Base-by-base conservation (phyloP, 73 alveolate species). In the Uronychia setigera region DNA sequence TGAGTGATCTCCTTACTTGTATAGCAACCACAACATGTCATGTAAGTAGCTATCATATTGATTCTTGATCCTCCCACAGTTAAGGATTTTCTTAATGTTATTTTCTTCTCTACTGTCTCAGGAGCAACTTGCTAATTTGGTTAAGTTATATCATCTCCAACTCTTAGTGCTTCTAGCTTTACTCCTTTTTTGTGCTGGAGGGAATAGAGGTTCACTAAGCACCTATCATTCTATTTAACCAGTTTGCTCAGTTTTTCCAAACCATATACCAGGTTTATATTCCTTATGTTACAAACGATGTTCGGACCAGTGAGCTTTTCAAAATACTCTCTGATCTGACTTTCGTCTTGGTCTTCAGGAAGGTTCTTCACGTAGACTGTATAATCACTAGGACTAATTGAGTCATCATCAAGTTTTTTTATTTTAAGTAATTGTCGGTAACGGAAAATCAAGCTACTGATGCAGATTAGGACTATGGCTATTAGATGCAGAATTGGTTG, bases 361-460 rank as follows among this genome's bases (percentile, higher is more conserved):
- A 82, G 78, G 33, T 75, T 46, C 30, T 31, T 82, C 25, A 35
- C 89, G 32, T 32, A 74, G 58, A 82, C 78, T 14, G 83, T 67
- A 59, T 58, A 82, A 32, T 82, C 89, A 1, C 78, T 13, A 35
- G 89, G 89, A 32, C 82, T 58, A 26, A 82, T 26, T 1, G 30
- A 31, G 59, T 74, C 32, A 59, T 82, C 79, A 33, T 82, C 89
- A 28, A 82, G 29, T 1, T 28, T 14, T n/a, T 82, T 82, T 28
- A 82, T 46, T 46, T 46, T 46, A 5, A 46, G 5, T 46, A 46
- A 11, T 19, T 11, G 19, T 11, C 67, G 67, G n/a, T 11, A 11
- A 11, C 67, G 19, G 67, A 46, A 11, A 19, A 11, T 11, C 5
- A 46, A 19, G 67, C n/a, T 19, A 46, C 5, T 11, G 5, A 46